phyloP scores from a whole-genome alignment of 106 monocot species.

The Dioscorea zingiberensis region DNA sequence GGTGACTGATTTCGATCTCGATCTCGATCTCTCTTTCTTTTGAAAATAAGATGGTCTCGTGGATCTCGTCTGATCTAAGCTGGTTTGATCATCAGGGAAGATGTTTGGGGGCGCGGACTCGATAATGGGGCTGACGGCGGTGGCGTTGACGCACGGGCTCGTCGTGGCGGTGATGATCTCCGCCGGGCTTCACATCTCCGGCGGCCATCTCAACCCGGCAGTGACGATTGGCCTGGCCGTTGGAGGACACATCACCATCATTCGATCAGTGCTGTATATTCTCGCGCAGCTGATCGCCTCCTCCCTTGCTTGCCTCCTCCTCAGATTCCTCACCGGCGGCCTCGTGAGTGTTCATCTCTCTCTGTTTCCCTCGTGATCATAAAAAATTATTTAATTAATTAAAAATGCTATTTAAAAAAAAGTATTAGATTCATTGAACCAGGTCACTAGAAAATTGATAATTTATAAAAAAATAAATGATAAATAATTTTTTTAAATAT shows the following conservation, averaged over 20 bases:
- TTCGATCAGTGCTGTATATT: conserved; percentile 62
- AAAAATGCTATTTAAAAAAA: too few species aligned
- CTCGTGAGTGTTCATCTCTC: conserved; percentile 22
- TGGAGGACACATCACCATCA: conserved; percentile 62
- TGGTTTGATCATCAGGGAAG: conserved; percentile 16
- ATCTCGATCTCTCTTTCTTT: neutral
- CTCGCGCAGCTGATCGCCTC: conserved; percentile 68
- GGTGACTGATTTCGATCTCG: conserved; percentile 11
- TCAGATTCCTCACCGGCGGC: conserved; percentile 69
- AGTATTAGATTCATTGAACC: too few species aligned
- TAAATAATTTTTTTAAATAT: too few species aligned
- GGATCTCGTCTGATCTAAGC: neutral
- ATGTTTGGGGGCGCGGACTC: conserved; percentile 41
- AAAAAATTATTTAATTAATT: neutral
- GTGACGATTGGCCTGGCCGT: conserved; percentile 73
- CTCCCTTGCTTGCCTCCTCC: conserved; percentile 59
- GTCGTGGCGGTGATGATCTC: conserved; percentile 70
- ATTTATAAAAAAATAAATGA: too few species aligned
- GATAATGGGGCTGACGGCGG: conserved; percentile 65
- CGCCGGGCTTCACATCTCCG: conserved; percentile 79
- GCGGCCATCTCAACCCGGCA: conserved; percentile 78
- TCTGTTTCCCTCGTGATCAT: neutral
- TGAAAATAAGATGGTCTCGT: neutral
- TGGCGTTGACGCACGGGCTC: conserved; percentile 62
- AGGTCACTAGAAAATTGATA: too few species aligned